Evolutionary conservation across 805 yeast genomes (phyloP), one percentile per base, ranked within the genome.

Genomic region (Saccharomyces kudriavzevii): DNA sequence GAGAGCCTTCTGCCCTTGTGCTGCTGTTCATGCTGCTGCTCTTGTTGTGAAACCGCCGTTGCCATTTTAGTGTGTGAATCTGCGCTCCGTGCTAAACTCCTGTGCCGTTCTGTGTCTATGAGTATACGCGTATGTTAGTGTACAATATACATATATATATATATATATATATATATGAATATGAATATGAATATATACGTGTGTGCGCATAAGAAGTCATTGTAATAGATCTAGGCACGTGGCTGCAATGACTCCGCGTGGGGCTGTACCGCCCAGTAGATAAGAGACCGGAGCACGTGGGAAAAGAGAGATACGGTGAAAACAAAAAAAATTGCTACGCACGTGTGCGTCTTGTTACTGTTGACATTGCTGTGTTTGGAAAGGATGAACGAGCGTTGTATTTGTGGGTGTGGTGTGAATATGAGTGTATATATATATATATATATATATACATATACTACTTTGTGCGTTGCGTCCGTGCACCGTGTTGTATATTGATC

Each of bases 171-270:
- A 20, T 35, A 35, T 35, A 2, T 8, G n/a, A 17, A 17, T 17
- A 17, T 20, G 10, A 6, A 6, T 8, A 4, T 70, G 66, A 55
- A 66, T 65, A 58, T 70, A 71, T 61, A 73, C 76, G 27, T 55
- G 54, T 49, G 60, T 62, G 48, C 65, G 69, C 53, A 17, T n/a
- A 17, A 17, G 24, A 17, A 17, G 13, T 35, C 24, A 35, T 17
- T 17, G 43, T 35, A 35, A 35, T 35, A 35, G 43, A n/a, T 20
- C 22, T 9, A 35, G 43, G 43, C 43, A 35, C 43, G 43, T 35
- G 43, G 43, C 43, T 35, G 43, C 22, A 17, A 11, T 35, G 43
- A 17, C 43, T 35, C 43, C 43, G 43, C 43, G 43, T 6, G 22
- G 11, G 43, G 43, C 43, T 35, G 43, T 35, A 35, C 24, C 22